Evolutionary conservation across 768 basidiomycete genomes (phyloP), one percentile per base, ranked within the genome.

Genomic region (Rhodotorula sphaerocarpa): DNA sequence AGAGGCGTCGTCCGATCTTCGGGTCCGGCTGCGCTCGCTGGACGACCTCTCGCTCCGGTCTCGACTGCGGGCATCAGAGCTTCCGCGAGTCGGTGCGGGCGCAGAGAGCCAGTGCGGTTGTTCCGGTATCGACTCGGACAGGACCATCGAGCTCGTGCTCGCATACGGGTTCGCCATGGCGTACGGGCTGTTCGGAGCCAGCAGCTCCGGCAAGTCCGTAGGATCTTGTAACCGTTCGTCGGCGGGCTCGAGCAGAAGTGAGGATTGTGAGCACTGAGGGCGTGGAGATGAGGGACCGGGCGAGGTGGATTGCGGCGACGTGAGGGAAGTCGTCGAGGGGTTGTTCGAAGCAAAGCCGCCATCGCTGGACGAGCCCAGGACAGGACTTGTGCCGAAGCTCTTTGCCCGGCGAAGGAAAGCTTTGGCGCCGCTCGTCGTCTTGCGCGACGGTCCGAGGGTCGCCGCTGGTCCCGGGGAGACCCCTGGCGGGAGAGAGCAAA

Each of bases 351-450:
- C 16, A 43, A 59, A 65, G 1, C 18, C 34, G 14, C 27, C 25
- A 10, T 27, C 45, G 21, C 42, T 45, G 0, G 52, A 14, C 1
- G 27, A 15, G 21, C 55, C 55, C 10, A 66, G 52, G 9, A 62
- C 25, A 0, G 57, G 60, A 31, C 48, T 58, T 28, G 56, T 59
- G 0, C 65, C 65, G 28, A 66, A 66, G 42, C 57, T 59, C 44
- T 52, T 66, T 21, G 65, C 65, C 7, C 65, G 57, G 2, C 65
- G 46, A 11, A 66, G 45, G 46, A 66, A 52, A 11, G 55, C 48
- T 23, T 48, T 52, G 5, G 64, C 30, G 10, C 51, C 55, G 45
- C 51, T 51, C n/a, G 50, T 58, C 12, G 53, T n/a, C 41, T 66
- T 66, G 42, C 48, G 56, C 3, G 54, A n/a, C 1, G 21, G 6